Base-by-base conservation (phyloP, 805 yeast genomes). In the Ogataea saltuana region DNA sequence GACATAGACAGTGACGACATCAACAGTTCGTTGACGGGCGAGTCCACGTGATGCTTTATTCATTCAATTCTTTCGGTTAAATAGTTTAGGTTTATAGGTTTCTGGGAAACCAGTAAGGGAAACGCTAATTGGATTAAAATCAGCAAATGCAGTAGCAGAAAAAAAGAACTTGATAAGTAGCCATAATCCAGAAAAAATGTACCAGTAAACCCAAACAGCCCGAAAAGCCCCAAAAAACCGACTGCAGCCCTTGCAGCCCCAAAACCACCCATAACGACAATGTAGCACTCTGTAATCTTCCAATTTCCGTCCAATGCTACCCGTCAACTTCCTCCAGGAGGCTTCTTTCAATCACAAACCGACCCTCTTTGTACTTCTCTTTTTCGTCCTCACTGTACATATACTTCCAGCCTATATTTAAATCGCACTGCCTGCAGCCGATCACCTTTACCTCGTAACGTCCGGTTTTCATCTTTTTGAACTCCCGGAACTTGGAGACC, bases 381-480 rank as follows among this genome's bases (percentile, higher is more conserved):
- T 53, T 46, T 6, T 49, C 45, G 23, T 55, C 54, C 23, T 61
- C 61, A 39, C 64, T 52, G 33, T 50, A 56, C 12, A 65, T 42
- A 39, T 65, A 65, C 43, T 61, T 62, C 70, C 70, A 65, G 10
- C 70, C 70, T 10, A 65, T 22, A 17, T 48, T 45, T 8, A 35
- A 39, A 15, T 51, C 44, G 42, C 70, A 65, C 44, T 65, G 70
- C 31, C 51, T 44, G 49, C 70, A 65, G 18, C 41, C 44, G 23
- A 65, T 53, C 7, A 39, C 27, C 32, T 54, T 58, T n/a, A 65
- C 59, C 26, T 53, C 60, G 44, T 63, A 65, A 12, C 52, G 48
- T 1, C 70, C 70, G 4, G 70, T 65, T 33, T 55, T 50, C 67
- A 65, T 65, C 20, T 46, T 50, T 44, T 60, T 61, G 21, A 48